A percentile compares a stretch with the other conserved stretches of the same genome.
Conservation (phyloP, 192 early-diverging fungal species). For the Gamsiella multidivaricata region DNA sequence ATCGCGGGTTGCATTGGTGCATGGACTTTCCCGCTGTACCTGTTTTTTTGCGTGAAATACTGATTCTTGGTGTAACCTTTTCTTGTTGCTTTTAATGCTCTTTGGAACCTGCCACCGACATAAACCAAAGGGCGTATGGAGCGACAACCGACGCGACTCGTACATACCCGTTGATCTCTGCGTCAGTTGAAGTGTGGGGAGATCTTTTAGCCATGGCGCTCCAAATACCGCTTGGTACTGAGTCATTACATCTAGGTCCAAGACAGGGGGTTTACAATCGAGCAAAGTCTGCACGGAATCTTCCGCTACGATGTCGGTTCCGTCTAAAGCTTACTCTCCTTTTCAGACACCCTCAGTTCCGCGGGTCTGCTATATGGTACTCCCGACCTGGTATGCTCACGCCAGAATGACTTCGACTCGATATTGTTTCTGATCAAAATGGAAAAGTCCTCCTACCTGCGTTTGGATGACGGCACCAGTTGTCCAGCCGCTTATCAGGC, state of each 20-base stretch:
- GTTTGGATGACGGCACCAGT: constrained; percentile 3
- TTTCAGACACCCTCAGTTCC: neutral
- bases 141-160: too few species aligned
- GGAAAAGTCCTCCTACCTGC: neutral
- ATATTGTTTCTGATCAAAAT: too few species aligned
- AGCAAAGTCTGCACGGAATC: neutral
- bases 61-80: too few species aligned
- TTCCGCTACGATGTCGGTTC: constrained; percentile 4
- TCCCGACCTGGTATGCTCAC: constrained; percentile 5
- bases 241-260: neutral
- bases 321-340: neutral
- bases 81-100: too few species aligned
- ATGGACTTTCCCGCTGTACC: too few species aligned
- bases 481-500: neutral
- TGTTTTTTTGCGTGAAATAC: too few species aligned
- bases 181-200: neutral
- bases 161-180: neutral
- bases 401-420: neutral
- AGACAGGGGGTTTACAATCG: neutral
- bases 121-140: too few species aligned
- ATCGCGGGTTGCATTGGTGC: too few species aligned
- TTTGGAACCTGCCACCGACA: too few species aligned
- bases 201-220: too few species aligned
- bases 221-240: too few species aligned
- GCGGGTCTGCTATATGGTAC: neutral